Percentiles rank a stretch among this genome's conserved stretches.
Conservation (phyloP, 139 green algal species). For the Tetradesmus lagerheimii region DNA sequence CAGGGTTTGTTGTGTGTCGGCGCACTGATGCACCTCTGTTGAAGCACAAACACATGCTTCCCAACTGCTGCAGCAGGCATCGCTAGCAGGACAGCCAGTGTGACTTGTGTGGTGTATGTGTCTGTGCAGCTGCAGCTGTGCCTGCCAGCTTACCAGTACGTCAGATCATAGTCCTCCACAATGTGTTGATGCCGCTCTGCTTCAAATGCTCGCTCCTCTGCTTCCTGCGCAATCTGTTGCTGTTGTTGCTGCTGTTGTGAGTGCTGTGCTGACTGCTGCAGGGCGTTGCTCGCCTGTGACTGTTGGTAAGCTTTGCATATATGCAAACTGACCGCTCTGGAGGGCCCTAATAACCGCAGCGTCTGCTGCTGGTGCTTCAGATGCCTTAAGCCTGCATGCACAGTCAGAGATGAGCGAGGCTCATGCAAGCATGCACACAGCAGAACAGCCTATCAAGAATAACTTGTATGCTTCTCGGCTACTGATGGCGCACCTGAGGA, state of each 20-base stretch:
- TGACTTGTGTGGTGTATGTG: background rate
- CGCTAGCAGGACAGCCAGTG: no score
- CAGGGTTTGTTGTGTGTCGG: no score
- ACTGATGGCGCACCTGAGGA: background rate
- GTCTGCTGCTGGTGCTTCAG: slow-evolving; percentile 8
- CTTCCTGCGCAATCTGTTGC: background rate
- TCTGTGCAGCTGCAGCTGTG: background rate
- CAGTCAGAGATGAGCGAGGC: background rate
- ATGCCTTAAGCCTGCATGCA: background rate
- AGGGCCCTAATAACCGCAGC: background rate
- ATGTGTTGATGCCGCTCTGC: slow-evolving; percentile 11
- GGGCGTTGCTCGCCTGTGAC: background rate
- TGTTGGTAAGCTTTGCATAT: background rate
- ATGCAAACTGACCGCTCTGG: background rate
- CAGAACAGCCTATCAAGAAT: background rate
- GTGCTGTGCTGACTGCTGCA: slow-evolving; percentile 2
- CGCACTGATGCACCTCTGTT: no score
- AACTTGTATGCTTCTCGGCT: no score
- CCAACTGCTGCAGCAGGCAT: no score
- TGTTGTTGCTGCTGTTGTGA: slow-evolving; percentile 25
- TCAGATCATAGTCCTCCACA: slow-evolving; percentile 11
- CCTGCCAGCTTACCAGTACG: background rate
- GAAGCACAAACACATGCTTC: no score
- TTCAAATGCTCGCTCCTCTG: background rate
- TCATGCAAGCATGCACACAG: background rate